A percentile compares a stretch with the other conserved stretches of the same genome.
phyloP scores from a whole-genome alignment of 352 stramenopile genomes.

The Pythium biforme region DNA sequence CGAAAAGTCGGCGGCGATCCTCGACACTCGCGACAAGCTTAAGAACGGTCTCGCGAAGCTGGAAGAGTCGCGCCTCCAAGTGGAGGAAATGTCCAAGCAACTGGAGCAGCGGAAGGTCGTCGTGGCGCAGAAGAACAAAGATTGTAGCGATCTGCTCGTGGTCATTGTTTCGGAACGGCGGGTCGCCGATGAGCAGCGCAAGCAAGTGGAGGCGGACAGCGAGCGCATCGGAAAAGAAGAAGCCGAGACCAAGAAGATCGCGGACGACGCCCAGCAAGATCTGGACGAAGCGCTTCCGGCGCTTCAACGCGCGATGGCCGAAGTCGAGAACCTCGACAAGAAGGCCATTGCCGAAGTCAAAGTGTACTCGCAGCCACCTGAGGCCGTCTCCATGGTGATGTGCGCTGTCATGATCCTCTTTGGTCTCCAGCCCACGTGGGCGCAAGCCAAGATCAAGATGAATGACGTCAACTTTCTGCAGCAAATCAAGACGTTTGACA shows the following conservation, averaged over 20 bases:
- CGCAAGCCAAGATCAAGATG: slow-evolving; percentile 92
- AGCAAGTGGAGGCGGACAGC: slow-evolving; percentile 93
- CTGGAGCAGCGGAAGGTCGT: slow-evolving; percentile 88
- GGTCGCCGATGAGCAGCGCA: slow-evolving; percentile 92
- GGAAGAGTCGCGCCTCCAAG: slow-evolving; percentile 76
- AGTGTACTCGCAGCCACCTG: slow-evolving; percentile 92
- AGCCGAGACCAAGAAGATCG: slow-evolving; percentile 92
- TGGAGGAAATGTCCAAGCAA: slow-evolving; percentile 87
- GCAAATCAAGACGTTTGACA: slow-evolving; percentile 96
- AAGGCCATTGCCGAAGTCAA: slow-evolving; percentile 95
- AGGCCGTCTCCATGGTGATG: slow-evolving; percentile 92
- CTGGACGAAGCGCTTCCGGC: slow-evolving; percentile 92
- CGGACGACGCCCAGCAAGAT: slow-evolving; percentile 94
- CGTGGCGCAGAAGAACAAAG: slow-evolving; percentile 91
- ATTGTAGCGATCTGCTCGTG: slow-evolving; percentile 94
- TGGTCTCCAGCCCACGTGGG: slow-evolving; percentile 91
- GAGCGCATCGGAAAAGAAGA: slow-evolving; percentile 91
- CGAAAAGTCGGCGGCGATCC: slow-evolving; percentile 72
- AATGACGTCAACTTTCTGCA: slow-evolving; percentile 92
- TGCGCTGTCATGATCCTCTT: slow-evolving; percentile 97
- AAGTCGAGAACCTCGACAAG: slow-evolving; percentile 96
- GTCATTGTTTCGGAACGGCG: slow-evolving; percentile 93
- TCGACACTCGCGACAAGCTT: slow-evolving; percentile 76
- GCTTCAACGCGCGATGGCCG: slow-evolving; percentile 90
- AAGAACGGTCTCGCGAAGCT: slow-evolving; percentile 83